These are phyloP conservation scores for Euphrasia confusa DNA, from an alignment of 257 asterid species.

Conservation along the genomic window DNA sequence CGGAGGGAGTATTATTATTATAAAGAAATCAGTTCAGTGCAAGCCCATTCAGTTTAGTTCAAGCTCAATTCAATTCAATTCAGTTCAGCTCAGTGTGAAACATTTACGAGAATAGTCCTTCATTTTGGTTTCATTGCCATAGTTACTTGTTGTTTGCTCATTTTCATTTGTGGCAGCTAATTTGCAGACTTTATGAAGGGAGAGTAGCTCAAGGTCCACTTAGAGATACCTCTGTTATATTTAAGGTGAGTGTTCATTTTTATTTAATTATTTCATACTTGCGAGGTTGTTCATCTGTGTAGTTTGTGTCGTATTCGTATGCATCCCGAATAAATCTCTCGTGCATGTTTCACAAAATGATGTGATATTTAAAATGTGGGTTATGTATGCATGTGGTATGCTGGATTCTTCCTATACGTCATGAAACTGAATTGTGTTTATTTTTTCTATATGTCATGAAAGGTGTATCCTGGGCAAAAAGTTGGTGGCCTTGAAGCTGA, in stretches of 20 bases:
- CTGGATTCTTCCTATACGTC: no score
- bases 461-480: conserved; percentile 96
- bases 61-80: no score
- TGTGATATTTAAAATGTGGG: not conserved
- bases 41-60: no score
- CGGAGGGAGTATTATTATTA: no score
- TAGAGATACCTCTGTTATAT: conserved; percentile 72
- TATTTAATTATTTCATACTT: conserved; percentile 1
- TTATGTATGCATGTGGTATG: not conserved
- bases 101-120: not conserved
- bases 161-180: conserved; percentile 41
- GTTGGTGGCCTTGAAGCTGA: conserved; percentile 90
- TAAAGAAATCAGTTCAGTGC: no score
- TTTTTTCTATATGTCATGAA: conserved; percentile 24
- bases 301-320: not conserved
- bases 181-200: conserved; percentile 94
- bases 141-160: conserved; percentile 48
- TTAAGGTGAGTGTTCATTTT: conserved; percentile 53
- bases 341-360: conserved; percentile 7
- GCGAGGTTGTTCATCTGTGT: not conserved
- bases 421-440: no score
- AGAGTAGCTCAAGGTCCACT: conserved; percentile 78
- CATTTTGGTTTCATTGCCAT: conserved; percentile 6
- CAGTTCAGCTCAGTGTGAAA: not conserved
- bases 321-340: not conserved